Conservation (phyloP, 2,329 filamentous ascomycete genomes). For the Penicillium sp. region DNA sequence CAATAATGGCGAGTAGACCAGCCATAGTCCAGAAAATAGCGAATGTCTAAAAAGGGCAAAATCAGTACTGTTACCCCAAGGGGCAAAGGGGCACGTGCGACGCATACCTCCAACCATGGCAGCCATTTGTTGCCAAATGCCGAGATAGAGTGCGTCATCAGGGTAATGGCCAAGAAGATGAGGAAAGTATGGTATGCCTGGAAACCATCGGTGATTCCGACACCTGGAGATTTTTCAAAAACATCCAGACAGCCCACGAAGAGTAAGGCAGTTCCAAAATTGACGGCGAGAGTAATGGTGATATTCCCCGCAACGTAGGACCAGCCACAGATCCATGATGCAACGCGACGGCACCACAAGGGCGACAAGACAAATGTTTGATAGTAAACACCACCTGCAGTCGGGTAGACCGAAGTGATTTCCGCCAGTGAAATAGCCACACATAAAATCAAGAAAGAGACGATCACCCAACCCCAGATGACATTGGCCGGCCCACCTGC, state of each 20-base stretch:
- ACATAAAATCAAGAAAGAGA: slow-evolving; percentile 60
- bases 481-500: slow-evolving; percentile 69
- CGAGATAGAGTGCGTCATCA: slow-evolving; percentile 54
- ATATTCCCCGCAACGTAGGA: slow-evolving; percentile 75
- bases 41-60: slow-evolving; percentile 65
- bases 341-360: slow-evolving; percentile 61
- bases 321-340: slow-evolving; percentile 69
- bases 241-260: slow-evolving; percentile 56
- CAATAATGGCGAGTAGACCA: slow-evolving; percentile 60
- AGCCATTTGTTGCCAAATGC: slow-evolving; percentile 54
- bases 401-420: slow-evolving; percentile 66
- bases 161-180: slow-evolving; percentile 67
- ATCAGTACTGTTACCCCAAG: background rate
- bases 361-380: slow-evolving; percentile 65
- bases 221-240: slow-evolving; percentile 49
- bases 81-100: slow-evolving; percentile 48
- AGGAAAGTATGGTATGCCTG: slow-evolving; percentile 64
- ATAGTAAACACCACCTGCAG: slow-evolving; percentile 68
- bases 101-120: slow-evolving; percentile 64
- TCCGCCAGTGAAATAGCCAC: slow-evolving; percentile 66
- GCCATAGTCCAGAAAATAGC: slow-evolving; percentile 68
- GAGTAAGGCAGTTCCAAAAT: slow-evolving; percentile 65
- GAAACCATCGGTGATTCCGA: slow-evolving; percentile 55
- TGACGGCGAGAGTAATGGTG: slow-evolving; percentile 71
- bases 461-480: slow-evolving; percentile 66